Conservation (phyloP, 2,329 filamentous ascomycete genomes). For the Ilyonectria mors-panacis region DNA sequence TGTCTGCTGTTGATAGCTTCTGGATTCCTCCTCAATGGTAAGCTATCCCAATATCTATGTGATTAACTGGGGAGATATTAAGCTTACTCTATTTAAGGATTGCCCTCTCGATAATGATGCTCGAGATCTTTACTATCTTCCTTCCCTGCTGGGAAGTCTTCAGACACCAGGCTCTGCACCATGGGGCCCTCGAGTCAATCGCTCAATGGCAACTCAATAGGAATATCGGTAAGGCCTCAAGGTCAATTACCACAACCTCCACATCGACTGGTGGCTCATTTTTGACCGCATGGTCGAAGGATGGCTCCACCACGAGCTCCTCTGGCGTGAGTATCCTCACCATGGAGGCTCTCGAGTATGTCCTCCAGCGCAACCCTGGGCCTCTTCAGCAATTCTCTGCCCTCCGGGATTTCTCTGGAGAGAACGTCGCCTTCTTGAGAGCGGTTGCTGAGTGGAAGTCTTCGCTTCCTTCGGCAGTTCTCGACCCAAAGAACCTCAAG, state of each 20-base stretch:
- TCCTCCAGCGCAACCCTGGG: slow-evolving; percentile 70
- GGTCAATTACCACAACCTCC: slow-evolving; percentile 53
- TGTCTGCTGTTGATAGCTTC: slow-evolving; percentile 67
- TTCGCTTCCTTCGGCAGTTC: slow-evolving; percentile 47
- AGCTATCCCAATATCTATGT: slow-evolving; percentile 41
- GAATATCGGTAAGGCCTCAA: slow-evolving; percentile 49
- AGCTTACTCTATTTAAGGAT: slow-evolving; percentile 56
- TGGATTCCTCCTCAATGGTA: slow-evolving; percentile 75
- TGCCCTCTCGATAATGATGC: slow-evolving; percentile 71
- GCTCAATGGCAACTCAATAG: slow-evolving; percentile 63
- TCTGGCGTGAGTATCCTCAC: slow-evolving; percentile 56
- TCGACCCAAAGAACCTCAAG: slow-evolving; percentile 41
- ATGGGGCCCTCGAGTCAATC: slow-evolving; percentile 65
- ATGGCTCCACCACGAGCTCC: slow-evolving; percentile 50
- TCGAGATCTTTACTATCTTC: slow-evolving; percentile 76
- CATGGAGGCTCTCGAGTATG: slow-evolving; percentile 62
- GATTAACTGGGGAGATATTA: background rate
- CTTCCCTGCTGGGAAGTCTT: slow-evolving; percentile 73
- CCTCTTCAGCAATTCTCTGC: slow-evolving; percentile 76
- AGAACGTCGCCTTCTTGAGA: slow-evolving; percentile 77
- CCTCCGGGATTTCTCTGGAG: slow-evolving; percentile 76
- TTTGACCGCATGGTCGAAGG: slow-evolving; percentile 55
- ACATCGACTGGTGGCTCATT: slow-evolving; percentile 54
- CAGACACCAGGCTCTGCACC: slow-evolving; percentile 60
- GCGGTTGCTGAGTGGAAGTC: slow-evolving; percentile 63